Evolutionary conservation across 192 early-diverging fungal genomes (phyloP), one percentile per base, ranked within the genome.

Genomic region (Entomortierella chlamydospora): DNA sequence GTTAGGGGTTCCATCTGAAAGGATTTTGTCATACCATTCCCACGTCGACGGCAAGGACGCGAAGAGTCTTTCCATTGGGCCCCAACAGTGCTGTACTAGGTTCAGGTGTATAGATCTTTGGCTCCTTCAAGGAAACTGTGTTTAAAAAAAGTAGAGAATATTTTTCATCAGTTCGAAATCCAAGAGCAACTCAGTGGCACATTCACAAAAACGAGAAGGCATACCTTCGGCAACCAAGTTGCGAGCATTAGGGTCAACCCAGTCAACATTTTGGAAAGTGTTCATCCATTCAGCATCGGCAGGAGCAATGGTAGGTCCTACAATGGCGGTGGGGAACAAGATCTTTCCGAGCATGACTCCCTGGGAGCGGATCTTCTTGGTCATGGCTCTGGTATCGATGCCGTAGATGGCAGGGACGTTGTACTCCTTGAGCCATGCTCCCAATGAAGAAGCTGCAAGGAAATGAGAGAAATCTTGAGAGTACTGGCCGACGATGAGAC

Each of bases 311-410:
- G 77, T 68, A 29, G 76, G 81, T 30, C 84, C 87, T 10, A 86
- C 87, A 2, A 87, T 39, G 53, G 66, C 61, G 71, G 82, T 88
- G 29, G 97, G 95, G 82, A 99, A 95, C 34, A 98, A 72, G 47
- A 99, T 83, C 85, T 98, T 98, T 62, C 90, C 97, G 25, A 99
- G 87, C 69, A 97, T 82, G 28, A 93, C 93, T 74, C 98, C 98
- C 70, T 93, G 84, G 30, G 90, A 91, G 53, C 98, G 91, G 71
- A 99, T 98, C 83, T 96, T 95, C 88, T 99, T 98, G 42, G 97
- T 98, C 70, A 99, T 87, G 37, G 95, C 96, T 55, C 98, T 91
- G 17, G 98, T 98, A 86, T 99, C 98, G 39, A 99, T 90, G 43
- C 95, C 96, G 61, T 96, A 97, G 57, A 98, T 86, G 42, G 94